A percentile compares a stretch with the other conserved stretches of the same genome.
phyloP scores from a whole-genome alignment of 2,329 filamentous ascomycete genomes.

The Penicillium sp. region DNA sequence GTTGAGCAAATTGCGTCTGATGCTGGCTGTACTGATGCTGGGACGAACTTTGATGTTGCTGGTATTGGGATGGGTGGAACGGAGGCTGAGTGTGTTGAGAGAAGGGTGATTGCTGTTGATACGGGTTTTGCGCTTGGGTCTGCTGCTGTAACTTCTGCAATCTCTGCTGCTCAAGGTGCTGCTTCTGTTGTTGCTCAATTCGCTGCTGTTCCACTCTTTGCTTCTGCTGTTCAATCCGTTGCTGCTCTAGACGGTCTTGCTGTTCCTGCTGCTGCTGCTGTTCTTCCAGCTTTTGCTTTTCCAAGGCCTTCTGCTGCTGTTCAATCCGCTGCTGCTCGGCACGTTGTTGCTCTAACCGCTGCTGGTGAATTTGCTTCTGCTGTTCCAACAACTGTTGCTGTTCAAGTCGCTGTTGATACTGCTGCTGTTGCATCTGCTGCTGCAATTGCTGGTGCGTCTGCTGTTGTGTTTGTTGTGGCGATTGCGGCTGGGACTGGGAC shows the following conservation, averaged over 20 bases:
- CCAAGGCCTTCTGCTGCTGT: constrained; percentile 18
- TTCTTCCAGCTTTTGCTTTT: constrained; percentile 11
- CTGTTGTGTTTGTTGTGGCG: constrained; percentile 29
- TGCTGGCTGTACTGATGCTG: constrained; percentile 16
- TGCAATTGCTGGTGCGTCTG: constrained; percentile 20
- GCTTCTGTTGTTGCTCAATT: constrained; percentile 11
- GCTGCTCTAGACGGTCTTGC: constrained; percentile 5
- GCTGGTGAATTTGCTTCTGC: constrained; percentile 17
- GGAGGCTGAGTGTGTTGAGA: constrained; percentile 19
- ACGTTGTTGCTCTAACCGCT: constrained; percentile 19
- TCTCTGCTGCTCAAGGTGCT: constrained; percentile 19
- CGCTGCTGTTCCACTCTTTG: constrained; percentile 15
- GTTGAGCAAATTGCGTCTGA: constrained; percentile 20
- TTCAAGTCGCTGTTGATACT: constrained; percentile 18
- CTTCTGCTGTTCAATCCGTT: constrained; percentile 13
- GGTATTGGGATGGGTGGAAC: constrained; percentile 24
- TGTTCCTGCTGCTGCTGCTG: constrained; percentile 3
- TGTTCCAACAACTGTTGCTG: constrained; percentile 11
- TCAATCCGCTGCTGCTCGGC: constrained; percentile 14
- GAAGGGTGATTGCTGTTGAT: constrained; percentile 26
- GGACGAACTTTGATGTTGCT: constrained; percentile 21
- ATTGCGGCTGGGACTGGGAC: constrained; percentile 27
- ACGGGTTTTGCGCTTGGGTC: constrained; percentile 25
- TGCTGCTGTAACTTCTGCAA: constrained; percentile 25
- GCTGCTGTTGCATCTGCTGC: constrained; percentile 18